Percentiles rank a stretch among this genome's conserved stretches.
These are phyloP conservation scores for Candida takata DNA, from an alignment of 805 yeast genomes.

Conservation along the genomic window DNA sequence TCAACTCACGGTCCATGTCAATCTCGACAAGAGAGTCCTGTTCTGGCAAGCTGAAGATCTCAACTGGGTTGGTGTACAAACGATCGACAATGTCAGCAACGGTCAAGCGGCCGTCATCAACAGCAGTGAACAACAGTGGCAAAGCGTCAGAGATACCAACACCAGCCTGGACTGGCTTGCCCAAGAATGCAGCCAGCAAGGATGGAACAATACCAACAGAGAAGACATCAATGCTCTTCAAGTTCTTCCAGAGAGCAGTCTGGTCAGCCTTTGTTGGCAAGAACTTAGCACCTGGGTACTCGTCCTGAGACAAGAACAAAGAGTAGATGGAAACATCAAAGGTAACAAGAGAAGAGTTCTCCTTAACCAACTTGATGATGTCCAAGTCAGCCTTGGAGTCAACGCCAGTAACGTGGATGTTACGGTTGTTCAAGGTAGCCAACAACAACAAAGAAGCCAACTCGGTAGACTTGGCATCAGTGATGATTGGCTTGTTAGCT, in stretches of 20 bases:
- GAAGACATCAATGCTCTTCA: constrained; percentile 75
- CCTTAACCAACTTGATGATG: constrained; percentile 78
- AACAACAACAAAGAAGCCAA: constrained; percentile 86
- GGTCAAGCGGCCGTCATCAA: constrained; percentile 63
- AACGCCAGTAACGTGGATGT: constrained; percentile 86
- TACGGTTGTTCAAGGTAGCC: constrained; percentile 79
- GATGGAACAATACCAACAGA: constrained; percentile 79
- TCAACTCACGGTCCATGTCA: constrained; percentile 63
- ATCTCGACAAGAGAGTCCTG: constrained; percentile 76
- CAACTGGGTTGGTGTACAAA: constrained; percentile 75
- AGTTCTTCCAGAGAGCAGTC: constrained; percentile 69
- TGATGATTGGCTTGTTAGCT: constrained; percentile 69
- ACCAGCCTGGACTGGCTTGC: constrained; percentile 58
- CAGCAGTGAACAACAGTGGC: constrained; percentile 78
- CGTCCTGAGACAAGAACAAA: constrained; percentile 66
- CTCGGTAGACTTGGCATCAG: constrained; percentile 89
- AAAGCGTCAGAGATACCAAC: constrained; percentile 73
- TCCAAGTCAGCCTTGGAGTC: constrained; percentile 75
- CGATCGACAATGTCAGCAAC: constrained; percentile 63
- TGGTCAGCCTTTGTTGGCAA: constrained; percentile 81
- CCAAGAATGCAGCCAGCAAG: constrained; percentile 57
- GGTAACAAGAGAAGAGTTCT: constrained; percentile 73
- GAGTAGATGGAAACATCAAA: constrained; percentile 84
- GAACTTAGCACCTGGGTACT: constrained; percentile 62
- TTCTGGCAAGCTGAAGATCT: constrained; percentile 75